phyloP scores from a whole-genome alignment of 139 green algal species.

The Picochlorum sp. region DNA sequence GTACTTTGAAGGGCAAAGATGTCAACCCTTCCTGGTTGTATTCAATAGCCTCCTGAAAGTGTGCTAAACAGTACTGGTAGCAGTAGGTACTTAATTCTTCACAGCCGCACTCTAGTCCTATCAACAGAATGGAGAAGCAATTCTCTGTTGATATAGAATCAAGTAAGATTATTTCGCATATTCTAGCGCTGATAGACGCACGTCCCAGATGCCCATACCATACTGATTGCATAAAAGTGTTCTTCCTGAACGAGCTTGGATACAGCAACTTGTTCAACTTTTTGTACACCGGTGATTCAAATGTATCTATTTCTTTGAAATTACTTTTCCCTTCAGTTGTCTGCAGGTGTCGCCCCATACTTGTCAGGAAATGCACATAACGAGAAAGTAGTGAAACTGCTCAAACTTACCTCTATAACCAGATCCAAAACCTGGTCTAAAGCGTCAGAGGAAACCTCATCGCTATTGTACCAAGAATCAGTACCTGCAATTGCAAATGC shows the following conservation, averaged over 20 bases:
- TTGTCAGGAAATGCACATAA: no score
- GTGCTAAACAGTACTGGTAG: neutral
- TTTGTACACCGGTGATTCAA: neutral
- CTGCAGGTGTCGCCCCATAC: no score
- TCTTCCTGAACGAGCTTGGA: neutral
- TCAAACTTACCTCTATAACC: neutral
- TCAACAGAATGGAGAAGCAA: slow-evolving; percentile 2
- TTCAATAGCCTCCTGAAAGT: neutral
- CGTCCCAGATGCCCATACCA: neutral
- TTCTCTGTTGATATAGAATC: slow-evolving; percentile 8
- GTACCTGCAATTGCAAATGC: neutral
- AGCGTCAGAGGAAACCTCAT: neutral
- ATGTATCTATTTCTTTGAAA: neutral
- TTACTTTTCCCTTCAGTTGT: neutral
- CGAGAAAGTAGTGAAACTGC: no score
- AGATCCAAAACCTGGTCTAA: slow-evolving; percentile 1
- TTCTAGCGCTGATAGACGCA: neutral
- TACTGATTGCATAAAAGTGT: neutral
- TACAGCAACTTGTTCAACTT: slow-evolving; percentile 3
- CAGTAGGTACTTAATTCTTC: neutral
- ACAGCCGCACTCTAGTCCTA: neutral
- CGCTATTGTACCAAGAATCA: neutral
- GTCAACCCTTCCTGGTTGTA: neutral
- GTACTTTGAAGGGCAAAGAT: neutral
- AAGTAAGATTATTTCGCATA: neutral